Evolutionary conservation across 257 asterid genomes (phyloP), one percentile per base, ranked within the genome.

Genomic region (Salvia hispanica): DNA sequence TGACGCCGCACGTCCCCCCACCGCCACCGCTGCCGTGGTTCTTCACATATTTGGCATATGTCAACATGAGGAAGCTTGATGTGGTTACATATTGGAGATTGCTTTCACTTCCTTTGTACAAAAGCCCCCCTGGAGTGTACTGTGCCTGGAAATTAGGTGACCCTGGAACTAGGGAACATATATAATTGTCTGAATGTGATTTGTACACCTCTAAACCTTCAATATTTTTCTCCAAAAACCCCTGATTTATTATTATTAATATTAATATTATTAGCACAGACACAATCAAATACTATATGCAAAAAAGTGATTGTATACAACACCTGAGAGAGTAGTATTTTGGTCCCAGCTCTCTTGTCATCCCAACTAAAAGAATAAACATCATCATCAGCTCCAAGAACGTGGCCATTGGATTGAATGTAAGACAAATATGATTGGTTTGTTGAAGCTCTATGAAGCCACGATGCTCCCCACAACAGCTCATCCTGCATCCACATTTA

Each of bases 391-490:
- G 90, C 96, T 11, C 96, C 98, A 44, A 89, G 76, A 2, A 86
- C 81, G 76, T 80, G 88, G 4, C 94, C 92, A 13, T 91, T 86
- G 0, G 96, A 84, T 37, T 85, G 84, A 60, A 91, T 89, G 72
- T 89, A 91, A 40, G 76, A 15, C 78, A 85, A 69, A 60, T 86
- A 91, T 0, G 88, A 75, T 39, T 71, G 13, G 50, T 89, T 48
- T 43, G 69, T 46, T 3, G 98, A 79, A 48, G 98, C 98, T 78
- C 74, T 72, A 8, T 89, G 91, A 56, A 92, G 85, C 98, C 98
- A 92, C 7, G 98, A 85, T 18, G 98, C 98, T 65, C 89, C 96
- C 98, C 98, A 92, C 64, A 89, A 37, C 21, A 92, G 85, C 80
- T 92, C 98, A 56, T 92, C 98, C 98, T 91, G 74, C 53, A 31